Evolutionary conservation across 345 rosid species (phyloP).

Genomic region (Eucalyptus guilfoylei): DNA sequence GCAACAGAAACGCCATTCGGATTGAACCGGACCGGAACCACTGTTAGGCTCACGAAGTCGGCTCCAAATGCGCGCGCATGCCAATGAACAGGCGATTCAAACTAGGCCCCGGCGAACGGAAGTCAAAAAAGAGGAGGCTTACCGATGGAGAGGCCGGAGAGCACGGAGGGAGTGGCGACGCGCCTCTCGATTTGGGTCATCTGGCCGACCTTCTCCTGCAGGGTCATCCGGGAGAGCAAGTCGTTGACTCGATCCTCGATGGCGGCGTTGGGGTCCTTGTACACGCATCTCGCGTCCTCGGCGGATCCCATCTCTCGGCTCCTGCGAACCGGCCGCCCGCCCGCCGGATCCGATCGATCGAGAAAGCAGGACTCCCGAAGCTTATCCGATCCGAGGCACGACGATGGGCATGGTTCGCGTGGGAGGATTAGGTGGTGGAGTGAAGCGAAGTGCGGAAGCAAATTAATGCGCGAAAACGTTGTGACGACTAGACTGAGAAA

Average conservation of each 20-base stretch:
- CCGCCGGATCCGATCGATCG: not conserved
- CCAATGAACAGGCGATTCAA: not conserved
- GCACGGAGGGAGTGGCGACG: constrained; percentile 31
- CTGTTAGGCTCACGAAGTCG: not conserved
- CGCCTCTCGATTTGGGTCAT: constrained; percentile 79
- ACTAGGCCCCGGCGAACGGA: not conserved
- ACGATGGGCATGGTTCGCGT: not conserved
- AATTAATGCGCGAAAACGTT: not conserved
- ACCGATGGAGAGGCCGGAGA: constrained; percentile 48
- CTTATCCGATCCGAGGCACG: not conserved
- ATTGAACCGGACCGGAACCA: not conserved
- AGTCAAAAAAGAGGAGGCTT: not conserved
- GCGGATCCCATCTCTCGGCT: not conserved
- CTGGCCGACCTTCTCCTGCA: constrained; percentile 71
- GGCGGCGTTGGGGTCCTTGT: constrained; percentile 46
- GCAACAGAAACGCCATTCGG: not conserved
- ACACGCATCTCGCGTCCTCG: constrained; percentile 22
- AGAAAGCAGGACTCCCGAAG: not conserved
- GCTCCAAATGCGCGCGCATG: not conserved
- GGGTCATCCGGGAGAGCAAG: constrained; percentile 75
- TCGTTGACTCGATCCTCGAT: constrained; percentile 64
- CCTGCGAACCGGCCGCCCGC: not conserved
- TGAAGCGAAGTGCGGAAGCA: not conserved
- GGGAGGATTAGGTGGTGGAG: not conserved
- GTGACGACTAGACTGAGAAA: not conserved